Evolutionary conservation across 139 green algal genomes (phyloP).

Genomic region (Chlorella sp.): DNA sequence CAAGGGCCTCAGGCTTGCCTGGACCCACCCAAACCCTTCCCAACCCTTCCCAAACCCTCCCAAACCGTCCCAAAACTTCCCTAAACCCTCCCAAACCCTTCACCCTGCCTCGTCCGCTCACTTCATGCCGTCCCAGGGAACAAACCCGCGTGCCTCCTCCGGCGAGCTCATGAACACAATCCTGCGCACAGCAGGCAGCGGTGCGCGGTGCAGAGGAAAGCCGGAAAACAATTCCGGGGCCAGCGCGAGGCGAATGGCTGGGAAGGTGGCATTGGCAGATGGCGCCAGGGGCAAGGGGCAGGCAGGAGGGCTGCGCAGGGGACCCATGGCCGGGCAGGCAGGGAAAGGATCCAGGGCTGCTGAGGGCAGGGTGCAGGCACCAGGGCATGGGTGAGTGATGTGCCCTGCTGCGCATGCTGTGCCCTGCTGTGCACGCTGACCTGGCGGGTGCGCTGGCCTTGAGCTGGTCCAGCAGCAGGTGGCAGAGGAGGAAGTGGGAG

Average conservation of each 20-base stretch:
- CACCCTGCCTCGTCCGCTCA: not conserved
- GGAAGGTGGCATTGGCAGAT: too few species aligned
- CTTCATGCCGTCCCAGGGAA: conserved; percentile 30
- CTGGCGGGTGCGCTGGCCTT: conserved; percentile 35
- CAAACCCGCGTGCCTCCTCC: conserved; percentile 10
- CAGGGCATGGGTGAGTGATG: not conserved
- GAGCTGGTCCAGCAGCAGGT: conserved; percentile 50
- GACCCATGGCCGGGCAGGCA: too few species aligned
- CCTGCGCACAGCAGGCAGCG: not conserved
- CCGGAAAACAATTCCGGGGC: too few species aligned
- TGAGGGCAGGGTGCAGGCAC: not conserved
- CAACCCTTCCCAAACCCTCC: too few species aligned
- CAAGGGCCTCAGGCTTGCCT: too few species aligned
- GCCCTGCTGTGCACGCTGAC: not conserved
- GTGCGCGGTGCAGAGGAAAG: too few species aligned
- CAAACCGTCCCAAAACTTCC: too few species aligned
- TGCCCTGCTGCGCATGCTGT: not conserved
- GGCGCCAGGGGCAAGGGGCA: too few species aligned
- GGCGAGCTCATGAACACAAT: conserved; percentile 15
- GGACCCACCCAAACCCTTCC: not conserved
- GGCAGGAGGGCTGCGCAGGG: too few species aligned
- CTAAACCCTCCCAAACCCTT: not conserved
- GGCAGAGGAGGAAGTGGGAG: conserved; percentile 36
- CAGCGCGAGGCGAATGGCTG: too few species aligned
- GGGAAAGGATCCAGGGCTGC: too few species aligned